Evolutionary conservation across 2,329 filamentous ascomycete genomes (phyloP).

Genomic region (Sphaerostilbella broomeana): DNA sequence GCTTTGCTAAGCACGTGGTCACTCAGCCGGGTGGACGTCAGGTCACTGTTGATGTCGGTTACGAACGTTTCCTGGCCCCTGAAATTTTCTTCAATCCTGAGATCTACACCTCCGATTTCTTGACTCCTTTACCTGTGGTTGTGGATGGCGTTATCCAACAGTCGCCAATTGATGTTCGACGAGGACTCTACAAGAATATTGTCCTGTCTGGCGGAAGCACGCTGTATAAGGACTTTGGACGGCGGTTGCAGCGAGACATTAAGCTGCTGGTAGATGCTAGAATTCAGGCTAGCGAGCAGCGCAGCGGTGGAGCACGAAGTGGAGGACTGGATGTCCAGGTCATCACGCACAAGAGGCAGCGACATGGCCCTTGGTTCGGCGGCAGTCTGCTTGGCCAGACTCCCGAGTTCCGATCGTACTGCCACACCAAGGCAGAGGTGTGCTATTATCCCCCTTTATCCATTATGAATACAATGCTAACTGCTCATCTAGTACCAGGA

Average conservation of each 20-base stretch:
- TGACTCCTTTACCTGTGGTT: slow-evolving; percentile 88
- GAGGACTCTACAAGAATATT: slow-evolving; percentile 99
- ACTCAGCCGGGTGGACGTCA: slow-evolving; percentile 78
- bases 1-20: slow-evolving; percentile 86
- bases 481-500: slow-evolving; percentile 69
- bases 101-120: slow-evolving; percentile 97
- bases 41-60: slow-evolving; percentile 85
- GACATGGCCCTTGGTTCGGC: slow-evolving; percentile 97
- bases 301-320: slow-evolving; percentile 85
- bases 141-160: slow-evolving; percentile 97
- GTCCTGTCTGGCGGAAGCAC: slow-evolving; percentile 95
- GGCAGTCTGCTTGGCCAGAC: slow-evolving; percentile 94
- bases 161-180: slow-evolving; percentile 92
- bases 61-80: slow-evolving; percentile 94
- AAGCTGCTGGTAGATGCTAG: slow-evolving; percentile 90
- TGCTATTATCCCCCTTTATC: neutral
- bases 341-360: slow-evolving; percentile 93
- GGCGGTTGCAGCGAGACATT: slow-evolving; percentile 93
- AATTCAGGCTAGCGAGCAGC: slow-evolving; percentile 84
- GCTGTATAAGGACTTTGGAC: slow-evolving; percentile 96
- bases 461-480: slow-evolving; percentile 16
- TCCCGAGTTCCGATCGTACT: slow-evolving; percentile 97
- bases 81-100: slow-evolving; percentile 99
- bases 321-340: slow-evolving; percentile 95
- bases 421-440: slow-evolving; percentile 81